Evolutionary conservation across 164 flowering plant genomes (phyloP).

Genomic region (Buxus sempervirens): DNA sequence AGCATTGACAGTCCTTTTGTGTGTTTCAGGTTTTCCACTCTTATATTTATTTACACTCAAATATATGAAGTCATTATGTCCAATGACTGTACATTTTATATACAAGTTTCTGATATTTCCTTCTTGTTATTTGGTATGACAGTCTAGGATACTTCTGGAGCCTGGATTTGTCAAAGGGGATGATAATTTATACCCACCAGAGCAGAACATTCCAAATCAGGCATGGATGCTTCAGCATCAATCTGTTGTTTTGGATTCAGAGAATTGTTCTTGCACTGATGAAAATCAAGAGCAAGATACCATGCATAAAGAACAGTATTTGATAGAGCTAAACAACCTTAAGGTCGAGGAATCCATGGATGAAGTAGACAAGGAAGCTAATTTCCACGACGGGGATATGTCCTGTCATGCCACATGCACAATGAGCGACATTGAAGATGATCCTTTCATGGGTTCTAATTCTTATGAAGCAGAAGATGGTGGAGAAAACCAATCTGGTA

Average conservation of each 20-base stretch:
- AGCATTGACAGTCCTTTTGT: not conserved
- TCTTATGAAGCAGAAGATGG: constrained; percentile 45
- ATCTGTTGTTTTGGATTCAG: constrained; percentile 24
- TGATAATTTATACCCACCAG: constrained; percentile 15
- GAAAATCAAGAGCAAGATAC: constrained; percentile 29
- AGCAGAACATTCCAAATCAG: constrained; percentile 18
- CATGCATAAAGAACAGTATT: constrained; percentile 31
- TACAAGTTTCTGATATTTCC: not conserved
- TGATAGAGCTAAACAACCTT: constrained; percentile 30
- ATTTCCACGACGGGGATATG: constrained; percentile 50
- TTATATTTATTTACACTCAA: not conserved
- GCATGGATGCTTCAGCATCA: constrained; percentile 20
- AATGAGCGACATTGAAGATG: constrained; percentile 64
- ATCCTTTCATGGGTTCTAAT: constrained; percentile 42
- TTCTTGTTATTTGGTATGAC: constrained; percentile 7
- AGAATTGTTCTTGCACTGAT: constrained; percentile 14
- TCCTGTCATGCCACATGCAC: constrained; percentile 80
- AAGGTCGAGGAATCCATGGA: constrained; percentile 27
- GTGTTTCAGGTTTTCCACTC: too few relatives aligned
- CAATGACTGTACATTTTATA: not conserved
- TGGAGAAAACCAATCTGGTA: constrained; percentile 37
- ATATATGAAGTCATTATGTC: not conserved
- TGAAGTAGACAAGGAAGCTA: constrained; percentile 47
- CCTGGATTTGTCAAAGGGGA: constrained; percentile 32
- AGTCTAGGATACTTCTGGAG: constrained; percentile 80